A percentile compares a stretch with the other conserved stretches of the same genome.
phyloP scores from a whole-genome alignment of 169 alveolate species.

The Eimeria sp. region DNA sequence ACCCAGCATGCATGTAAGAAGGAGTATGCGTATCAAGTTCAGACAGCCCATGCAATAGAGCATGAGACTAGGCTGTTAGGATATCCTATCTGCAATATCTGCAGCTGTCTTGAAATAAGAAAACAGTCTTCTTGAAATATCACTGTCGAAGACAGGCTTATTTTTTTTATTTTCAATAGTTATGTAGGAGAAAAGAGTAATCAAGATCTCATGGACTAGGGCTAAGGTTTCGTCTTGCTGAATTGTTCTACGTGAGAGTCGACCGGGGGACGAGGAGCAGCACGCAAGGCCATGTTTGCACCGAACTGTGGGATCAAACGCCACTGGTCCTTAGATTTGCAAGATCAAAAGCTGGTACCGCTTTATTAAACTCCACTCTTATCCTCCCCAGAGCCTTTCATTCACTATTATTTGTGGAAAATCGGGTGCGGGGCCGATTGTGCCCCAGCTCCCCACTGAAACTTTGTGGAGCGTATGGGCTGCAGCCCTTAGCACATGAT shows the following conservation, averaged over 20 bases:
- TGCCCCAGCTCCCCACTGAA: constrained; percentile 21
- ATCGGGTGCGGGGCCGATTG: constrained; percentile 48
- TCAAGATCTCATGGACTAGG: neutral
- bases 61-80: neutral
- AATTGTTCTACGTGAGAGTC: neutral
- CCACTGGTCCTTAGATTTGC: neutral
- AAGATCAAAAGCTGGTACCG: neutral
- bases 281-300: neutral
- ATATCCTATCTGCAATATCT: neutral
- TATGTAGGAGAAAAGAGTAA: neutral
- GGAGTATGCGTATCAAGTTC: neutral
- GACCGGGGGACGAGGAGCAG: constrained; percentile 32
- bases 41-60: neutral
- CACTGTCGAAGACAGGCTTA: neutral
- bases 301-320: neutral
- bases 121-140: neutral
- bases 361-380: neutral
- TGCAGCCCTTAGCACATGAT: neutral
- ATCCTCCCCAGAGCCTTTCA: neutral
- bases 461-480: neutral
- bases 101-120: neutral
- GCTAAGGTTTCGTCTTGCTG: neutral
- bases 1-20: neutral
- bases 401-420: neutral
- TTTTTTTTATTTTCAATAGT: neutral